phyloP scores from a whole-genome alignment of 768 basidiomycete species.

The Gloeophyllum trabeum region DNA sequence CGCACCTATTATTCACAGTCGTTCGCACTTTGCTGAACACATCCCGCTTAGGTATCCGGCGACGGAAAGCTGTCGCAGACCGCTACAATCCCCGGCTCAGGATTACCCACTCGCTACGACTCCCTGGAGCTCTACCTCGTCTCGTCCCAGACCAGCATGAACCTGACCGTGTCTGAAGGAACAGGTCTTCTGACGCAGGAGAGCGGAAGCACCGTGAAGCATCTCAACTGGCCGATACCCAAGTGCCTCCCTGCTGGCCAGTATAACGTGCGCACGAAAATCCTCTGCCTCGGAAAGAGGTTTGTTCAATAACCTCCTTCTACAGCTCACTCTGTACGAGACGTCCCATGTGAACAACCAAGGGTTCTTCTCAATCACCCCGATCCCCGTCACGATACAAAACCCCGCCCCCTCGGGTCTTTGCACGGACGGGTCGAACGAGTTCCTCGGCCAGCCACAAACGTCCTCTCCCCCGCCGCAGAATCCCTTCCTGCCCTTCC shows the following conservation, averaged over 20 bases:
- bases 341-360: slow-evolving; percentile 20
- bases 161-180: slow-evolving; percentile 27
- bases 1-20: slow-evolving; percentile 1
- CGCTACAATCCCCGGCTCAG: slow-evolving; percentile 23
- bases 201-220: slow-evolving; percentile 27
- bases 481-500: slow-evolving; percentile 15
- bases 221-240: slow-evolving; percentile 25
- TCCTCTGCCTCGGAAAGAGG: neutral
- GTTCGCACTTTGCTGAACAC: neutral
- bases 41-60: slow-evolving; percentile 26
- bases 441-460: slow-evolving; percentile 21
- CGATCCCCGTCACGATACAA: slow-evolving; percentile 23
- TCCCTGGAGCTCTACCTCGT: slow-evolving; percentile 31
- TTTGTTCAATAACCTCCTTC: slow-evolving; percentile 1
- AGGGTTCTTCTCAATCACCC: slow-evolving; percentile 27
- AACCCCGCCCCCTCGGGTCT: slow-evolving; percentile 15
- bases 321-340: slow-evolving; percentile 37
- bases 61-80: slow-evolving; percentile 27
- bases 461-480: slow-evolving; percentile 18
- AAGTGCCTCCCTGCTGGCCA: slow-evolving; percentile 25
- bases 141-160: slow-evolving; percentile 23
- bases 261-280: slow-evolving; percentile 27
- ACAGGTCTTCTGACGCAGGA: slow-evolving; percentile 25
- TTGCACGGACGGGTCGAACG: slow-evolving; percentile 14
- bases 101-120: slow-evolving; percentile 23